Base-by-base conservation (phyloP, 257 asterid species). In the Lantana camara region DNA sequence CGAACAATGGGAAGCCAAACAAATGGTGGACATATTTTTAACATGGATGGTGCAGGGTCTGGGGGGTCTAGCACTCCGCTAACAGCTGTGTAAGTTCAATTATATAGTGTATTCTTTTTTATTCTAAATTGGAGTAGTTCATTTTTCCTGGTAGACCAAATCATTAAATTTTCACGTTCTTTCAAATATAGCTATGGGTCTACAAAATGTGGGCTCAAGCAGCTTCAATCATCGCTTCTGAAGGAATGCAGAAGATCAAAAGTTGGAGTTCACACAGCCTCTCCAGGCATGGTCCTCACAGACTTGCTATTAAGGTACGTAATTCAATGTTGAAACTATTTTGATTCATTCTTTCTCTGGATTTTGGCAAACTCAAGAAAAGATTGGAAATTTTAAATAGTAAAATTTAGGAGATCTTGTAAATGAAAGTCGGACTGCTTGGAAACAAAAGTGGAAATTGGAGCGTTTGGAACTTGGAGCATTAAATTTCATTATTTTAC, bases 31-130 rank as follows among this genome's bases (percentile, higher is more conserved):
- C 96, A 90, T 69, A 80, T 93, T 60, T 93, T 93, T 73, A 93
- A 93, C 84, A 93, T 93, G 97, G 99, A 93, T 72, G 99, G 99
- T 71, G 96, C 96, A 3, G 97, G 99, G 49, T 93, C 97, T 27
- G 99, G 99, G 40, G 99, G 99, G 46, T 93, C 97, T 30, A 93
- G 99, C 82, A 93, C 99, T 56, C 99, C 99, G 12, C 82, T 93
- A 52, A 93, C 97, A 15, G 97, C 99, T 37, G 97, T 90, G 99
- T 93, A 85, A 82, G 95, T 70, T 68, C 53, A 62, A 40, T 64
- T 56, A 47, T 60, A n/a, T 27, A 21, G 41, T 19, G 1, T 30
- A 20, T 34, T 19, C 21, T 55, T 21, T 45, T 69, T 66, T 45
- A 16, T 17, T 32, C 63, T 29, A 21, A 35, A 40, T 13, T 9